phyloP scores from a whole-genome alignment of 2,329 filamentous ascomycete genomes.

The Pseudopyrenochaeta lycopersici region DNA sequence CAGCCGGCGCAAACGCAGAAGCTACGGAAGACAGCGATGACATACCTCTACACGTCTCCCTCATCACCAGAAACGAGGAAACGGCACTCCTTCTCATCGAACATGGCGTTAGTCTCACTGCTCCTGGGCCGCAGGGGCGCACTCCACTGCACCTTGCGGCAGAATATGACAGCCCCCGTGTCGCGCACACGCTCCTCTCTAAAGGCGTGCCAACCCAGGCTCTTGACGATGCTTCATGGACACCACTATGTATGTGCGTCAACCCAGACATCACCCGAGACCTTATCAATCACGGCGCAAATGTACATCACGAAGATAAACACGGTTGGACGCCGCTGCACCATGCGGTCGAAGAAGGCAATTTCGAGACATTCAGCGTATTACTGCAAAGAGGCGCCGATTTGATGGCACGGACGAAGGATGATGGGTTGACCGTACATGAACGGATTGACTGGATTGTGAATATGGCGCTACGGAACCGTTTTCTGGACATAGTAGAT shows the following conservation, averaged over 20 bases:
- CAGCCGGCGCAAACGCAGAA: conserved; percentile 26
- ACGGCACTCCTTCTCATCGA: conserved; percentile 17
- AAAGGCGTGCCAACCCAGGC: neutral
- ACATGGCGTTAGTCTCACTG: neutral
- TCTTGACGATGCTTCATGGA: neutral
- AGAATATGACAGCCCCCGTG: neutral
- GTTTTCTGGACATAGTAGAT: neutral
- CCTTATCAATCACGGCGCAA: neutral
- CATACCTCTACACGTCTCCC: conserved; percentile 24
- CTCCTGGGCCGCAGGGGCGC: neutral
- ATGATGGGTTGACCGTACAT: neutral
- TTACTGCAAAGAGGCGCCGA: neutral
- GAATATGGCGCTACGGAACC: neutral
- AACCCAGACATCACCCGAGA: neutral
- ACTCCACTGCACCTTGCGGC: conserved; percentile 10
- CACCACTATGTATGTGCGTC: neutral
- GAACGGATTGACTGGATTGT: neutral
- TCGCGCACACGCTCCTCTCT: neutral
- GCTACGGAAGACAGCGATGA: conserved; percentile 11
- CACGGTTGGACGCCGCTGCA: conserved; percentile 5
- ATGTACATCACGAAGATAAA: neutral
- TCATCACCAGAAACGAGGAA: conserved; percentile 15
- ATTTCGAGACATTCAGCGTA: neutral
- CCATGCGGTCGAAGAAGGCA: neutral
- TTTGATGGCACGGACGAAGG: neutral